Conservation (phyloP, 192 early-diverging fungal species). For the Podila verticillata region DNA sequence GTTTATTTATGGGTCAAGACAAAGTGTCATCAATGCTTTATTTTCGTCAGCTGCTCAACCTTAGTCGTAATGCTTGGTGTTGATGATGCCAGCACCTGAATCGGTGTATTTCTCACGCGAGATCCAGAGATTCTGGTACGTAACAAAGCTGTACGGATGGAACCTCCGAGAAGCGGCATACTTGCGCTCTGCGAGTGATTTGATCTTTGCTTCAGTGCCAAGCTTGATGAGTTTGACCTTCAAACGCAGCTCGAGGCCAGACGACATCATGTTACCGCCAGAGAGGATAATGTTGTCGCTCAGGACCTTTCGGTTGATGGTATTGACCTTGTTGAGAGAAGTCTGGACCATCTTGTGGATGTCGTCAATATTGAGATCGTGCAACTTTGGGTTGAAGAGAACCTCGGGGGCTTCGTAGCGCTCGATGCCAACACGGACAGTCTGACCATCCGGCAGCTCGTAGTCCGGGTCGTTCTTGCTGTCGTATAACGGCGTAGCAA, state of each 20-base stretch:
- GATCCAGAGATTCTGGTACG: slow-evolving; percentile 99
- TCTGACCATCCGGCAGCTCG: slow-evolving; percentile 98
- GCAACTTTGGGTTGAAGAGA: slow-evolving; percentile 94
- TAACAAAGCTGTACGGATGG: slow-evolving; percentile 94
- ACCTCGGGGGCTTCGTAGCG: slow-evolving; percentile 96
- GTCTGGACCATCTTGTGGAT: slow-evolving; percentile 97
- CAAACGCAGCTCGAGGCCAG: slow-evolving; percentile 94
- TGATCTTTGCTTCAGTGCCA: slow-evolving; percentile 97
- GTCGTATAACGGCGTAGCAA: too few relatives aligned
- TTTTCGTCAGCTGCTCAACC: background rate
- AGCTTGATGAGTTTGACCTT: slow-evolving; percentile 95
- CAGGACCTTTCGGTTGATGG: slow-evolving; percentile 92
- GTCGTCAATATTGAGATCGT: slow-evolving; percentile 88
- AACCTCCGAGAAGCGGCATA: slow-evolving; percentile 99
- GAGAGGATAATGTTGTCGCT: slow-evolving; percentile 91
- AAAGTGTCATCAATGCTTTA: too few relatives aligned
- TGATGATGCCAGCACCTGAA: slow-evolving; percentile 95
- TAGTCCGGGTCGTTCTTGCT: slow-evolving; percentile 90
- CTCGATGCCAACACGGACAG: slow-evolving; percentile 97
- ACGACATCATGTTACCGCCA: slow-evolving; percentile 94
- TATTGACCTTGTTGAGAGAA: slow-evolving; percentile 96
- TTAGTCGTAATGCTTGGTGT: slow-evolving; percentile 98
- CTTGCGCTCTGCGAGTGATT: slow-evolving; percentile 96
- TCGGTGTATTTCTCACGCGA: slow-evolving; percentile 99
- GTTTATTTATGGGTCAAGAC: too few relatives aligned